These are phyloP conservation scores for Saccharomyces hybrid DNA, from an alignment of 1,139 yeast species.

Conservation along the genomic window DNA sequence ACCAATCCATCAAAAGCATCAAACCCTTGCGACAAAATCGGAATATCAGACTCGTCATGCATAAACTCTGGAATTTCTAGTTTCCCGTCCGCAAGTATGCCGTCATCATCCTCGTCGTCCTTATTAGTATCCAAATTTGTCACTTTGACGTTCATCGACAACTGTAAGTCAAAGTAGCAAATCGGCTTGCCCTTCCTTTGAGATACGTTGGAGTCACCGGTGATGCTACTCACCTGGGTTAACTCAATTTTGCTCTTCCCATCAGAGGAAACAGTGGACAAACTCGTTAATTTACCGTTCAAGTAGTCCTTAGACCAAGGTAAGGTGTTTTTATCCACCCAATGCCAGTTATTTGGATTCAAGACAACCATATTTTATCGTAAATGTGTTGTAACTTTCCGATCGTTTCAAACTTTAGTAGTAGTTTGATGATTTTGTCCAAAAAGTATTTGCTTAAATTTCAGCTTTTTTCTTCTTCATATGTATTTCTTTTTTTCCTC, in stretches of 20 bases:
- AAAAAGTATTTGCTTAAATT: background rate
- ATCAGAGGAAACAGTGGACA: slow-evolving; percentile 33
- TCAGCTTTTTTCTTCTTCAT: background rate
- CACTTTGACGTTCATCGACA: slow-evolving; percentile 42
- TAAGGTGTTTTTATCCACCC: slow-evolving; percentile 75
- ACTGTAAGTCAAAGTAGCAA: slow-evolving; percentile 61
- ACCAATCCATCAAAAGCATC: slow-evolving; percentile 37
- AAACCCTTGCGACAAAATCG: slow-evolving; percentile 42
- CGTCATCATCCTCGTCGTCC: slow-evolving; percentile 26
- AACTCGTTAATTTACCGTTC: slow-evolving; percentile 37
- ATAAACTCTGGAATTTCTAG: slow-evolving; percentile 57
- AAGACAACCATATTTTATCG: slow-evolving; percentile 53
- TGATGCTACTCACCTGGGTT: slow-evolving; percentile 37
- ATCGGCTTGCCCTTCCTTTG: slow-evolving; percentile 76
- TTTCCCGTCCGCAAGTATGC: slow-evolving; percentile 30
- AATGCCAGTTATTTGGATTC: slow-evolving; percentile 86
- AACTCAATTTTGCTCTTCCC: background rate
- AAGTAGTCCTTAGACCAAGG: slow-evolving; percentile 67
- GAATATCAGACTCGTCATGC: slow-evolving; percentile 66
- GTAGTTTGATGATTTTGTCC: background rate
- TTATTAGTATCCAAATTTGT: slow-evolving; percentile 28
- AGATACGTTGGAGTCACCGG: slow-evolving; percentile 75
- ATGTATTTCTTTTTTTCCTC: slow-evolving; percentile 2
- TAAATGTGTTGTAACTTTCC: background rate
- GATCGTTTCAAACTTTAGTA: background rate